phyloP scores from a whole-genome alignment of 768 basidiomycete genomes.

The Agaricus bisporus region DNA sequence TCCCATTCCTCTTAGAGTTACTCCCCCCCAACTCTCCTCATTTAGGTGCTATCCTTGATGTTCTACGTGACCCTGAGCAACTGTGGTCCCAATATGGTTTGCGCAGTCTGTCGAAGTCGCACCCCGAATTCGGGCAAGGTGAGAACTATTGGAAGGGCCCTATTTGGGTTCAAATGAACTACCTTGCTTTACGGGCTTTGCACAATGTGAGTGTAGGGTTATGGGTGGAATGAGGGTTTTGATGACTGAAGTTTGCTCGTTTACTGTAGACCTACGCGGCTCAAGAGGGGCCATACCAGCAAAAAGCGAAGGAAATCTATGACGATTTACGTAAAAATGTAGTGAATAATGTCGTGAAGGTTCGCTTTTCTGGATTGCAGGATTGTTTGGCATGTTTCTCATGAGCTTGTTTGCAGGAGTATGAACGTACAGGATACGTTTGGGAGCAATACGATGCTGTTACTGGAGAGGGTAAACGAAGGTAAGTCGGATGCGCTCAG shows the following conservation, averaged over 20 bases:
- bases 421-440: slow-evolving; percentile 86
- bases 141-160: slow-evolving; percentile 99
- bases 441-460: slow-evolving; percentile 95
- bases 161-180: slow-evolving; percentile 98
- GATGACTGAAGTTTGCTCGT: neutral
- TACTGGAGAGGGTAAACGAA: slow-evolving; percentile 80
- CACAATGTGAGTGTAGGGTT: slow-evolving; percentile 48
- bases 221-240: neutral
- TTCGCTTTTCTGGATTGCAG: slow-evolving; percentile 12
- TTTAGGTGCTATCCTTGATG: slow-evolving; percentile 73
- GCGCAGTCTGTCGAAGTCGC: slow-evolving; percentile 80
- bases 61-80: slow-evolving; percentile 73
- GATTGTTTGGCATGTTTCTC: neutral
- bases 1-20: slow-evolving; percentile 85
- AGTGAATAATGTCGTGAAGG: slow-evolving; percentile 73
- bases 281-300: slow-evolving; percentile 76
- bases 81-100: slow-evolving; percentile 92
- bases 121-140: slow-evolving; percentile 85
- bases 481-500: slow-evolving; percentile 37
- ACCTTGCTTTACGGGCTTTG: slow-evolving; percentile 74
- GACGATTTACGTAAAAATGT: slow-evolving; percentile 74
- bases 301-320: slow-evolving; percentile 74
- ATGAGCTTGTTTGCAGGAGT: slow-evolving; percentile 51
- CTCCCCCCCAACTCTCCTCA: slow-evolving; percentile 74
- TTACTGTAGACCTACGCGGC: slow-evolving; percentile 62